Conservation (phyloP, 768 basidiomycete genomes). For the Xerocomellus chrysenteron region DNA sequence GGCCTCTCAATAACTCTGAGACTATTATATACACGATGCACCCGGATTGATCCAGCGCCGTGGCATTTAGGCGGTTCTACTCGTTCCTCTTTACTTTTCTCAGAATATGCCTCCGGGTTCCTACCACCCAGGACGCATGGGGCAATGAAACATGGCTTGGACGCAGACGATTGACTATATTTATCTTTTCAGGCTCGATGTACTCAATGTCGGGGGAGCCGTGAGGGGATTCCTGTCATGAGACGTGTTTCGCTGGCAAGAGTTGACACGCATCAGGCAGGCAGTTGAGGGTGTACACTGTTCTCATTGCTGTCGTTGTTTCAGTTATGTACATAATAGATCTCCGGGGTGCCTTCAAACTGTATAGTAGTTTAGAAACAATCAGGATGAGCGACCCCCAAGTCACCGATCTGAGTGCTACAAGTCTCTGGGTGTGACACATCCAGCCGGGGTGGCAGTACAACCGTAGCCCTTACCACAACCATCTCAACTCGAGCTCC, state of each 20-base stretch:
- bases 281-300: not conserved
- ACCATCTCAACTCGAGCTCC: not conserved
- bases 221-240: slow-evolving; percentile 84
- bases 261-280: not conserved
- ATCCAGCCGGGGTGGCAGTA: not conserved
- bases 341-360: not conserved
- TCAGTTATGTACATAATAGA: not conserved
- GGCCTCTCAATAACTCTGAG: not conserved
- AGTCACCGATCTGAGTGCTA: too few relatives aligned
- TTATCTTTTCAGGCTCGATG: slow-evolving; percentile 59
- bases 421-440: not conserved
- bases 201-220: slow-evolving; percentile 87
- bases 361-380: not conserved
- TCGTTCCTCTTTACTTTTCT: not conserved
- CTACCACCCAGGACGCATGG: not conserved
- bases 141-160: not conserved
- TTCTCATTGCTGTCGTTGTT: not conserved
- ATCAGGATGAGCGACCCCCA: not conserved
- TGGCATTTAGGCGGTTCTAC: not conserved
- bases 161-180: slow-evolving; percentile 9
- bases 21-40: slow-evolving; percentile 13
- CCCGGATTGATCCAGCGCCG: slow-evolving; percentile 6
- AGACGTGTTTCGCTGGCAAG: not conserved
- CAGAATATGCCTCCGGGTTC: not conserved
- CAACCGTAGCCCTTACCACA: not conserved